These are phyloP conservation scores for Solanum chiquidenum DNA, from an alignment of 257 asterid genomes.

Conservation along the genomic window DNA sequence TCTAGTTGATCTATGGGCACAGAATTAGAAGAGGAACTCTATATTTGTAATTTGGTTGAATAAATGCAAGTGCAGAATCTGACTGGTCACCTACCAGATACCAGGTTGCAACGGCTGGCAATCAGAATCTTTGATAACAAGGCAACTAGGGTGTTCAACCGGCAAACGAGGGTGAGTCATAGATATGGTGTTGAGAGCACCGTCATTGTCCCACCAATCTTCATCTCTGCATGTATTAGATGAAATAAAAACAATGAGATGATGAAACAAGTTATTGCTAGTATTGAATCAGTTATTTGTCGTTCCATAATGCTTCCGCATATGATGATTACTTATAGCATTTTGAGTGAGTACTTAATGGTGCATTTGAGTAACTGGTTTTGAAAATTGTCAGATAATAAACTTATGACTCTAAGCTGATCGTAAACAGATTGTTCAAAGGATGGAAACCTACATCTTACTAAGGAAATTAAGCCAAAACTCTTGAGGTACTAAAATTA, in stretches of 20 bases:
- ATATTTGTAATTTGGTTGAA: too few relatives aligned
- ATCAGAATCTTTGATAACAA: slow-evolving; percentile 64
- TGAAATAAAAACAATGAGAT: neutral
- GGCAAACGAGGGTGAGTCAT: slow-evolving; percentile 99
- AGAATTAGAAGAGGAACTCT: neutral
- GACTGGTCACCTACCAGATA: slow-evolving; percentile 52
- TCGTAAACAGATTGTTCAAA: neutral
- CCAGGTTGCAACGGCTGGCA: slow-evolving; percentile 86
- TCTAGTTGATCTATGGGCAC: neutral
- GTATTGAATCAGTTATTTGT: neutral
- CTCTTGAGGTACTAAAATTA: neutral
- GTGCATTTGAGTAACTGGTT: neutral
- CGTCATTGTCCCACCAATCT: slow-evolving; percentile 99
- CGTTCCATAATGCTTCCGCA: neutral
- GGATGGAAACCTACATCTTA: neutral
- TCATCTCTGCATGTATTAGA: slow-evolving; percentile 54
- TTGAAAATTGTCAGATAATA: neutral
- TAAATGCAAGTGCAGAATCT: neutral
- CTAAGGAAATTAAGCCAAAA: neutral
- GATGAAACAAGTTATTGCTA: too few relatives aligned
- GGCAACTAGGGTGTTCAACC: slow-evolving; percentile 58
- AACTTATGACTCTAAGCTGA: neutral
- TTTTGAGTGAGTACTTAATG: neutral
- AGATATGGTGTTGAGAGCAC: slow-evolving; percentile 92
- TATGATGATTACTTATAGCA: neutral